Percentiles rank a stretch among this genome's conserved stretches.
These are phyloP conservation scores for Rubia peregrina DNA, from an alignment of 305 asterid genomes.

Conservation along the genomic window DNA sequence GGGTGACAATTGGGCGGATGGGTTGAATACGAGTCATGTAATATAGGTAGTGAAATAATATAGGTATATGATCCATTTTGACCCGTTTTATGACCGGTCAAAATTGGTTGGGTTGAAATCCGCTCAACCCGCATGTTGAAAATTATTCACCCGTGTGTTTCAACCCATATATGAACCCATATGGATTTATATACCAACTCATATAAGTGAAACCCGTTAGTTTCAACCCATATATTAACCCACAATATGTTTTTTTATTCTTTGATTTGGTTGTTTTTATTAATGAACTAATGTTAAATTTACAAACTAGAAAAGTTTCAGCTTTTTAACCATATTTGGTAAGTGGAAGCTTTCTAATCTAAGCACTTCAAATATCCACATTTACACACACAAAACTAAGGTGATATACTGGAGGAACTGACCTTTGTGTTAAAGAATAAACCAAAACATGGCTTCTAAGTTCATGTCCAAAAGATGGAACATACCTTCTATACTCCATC, in stretches of 20 bases:
- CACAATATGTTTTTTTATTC: not conserved
- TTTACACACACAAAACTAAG: not conserved
- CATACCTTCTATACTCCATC: constrained; percentile 28
- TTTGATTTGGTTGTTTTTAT: not conserved
- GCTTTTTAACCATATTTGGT: not conserved
- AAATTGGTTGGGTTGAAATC: no score
- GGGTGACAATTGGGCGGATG: no score
- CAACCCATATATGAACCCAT: no score
- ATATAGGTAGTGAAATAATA: no score
- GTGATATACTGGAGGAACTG: not conserved
- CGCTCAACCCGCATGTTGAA: no score
- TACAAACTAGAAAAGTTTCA: not conserved
- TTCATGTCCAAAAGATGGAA: not conserved
- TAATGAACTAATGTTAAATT: not conserved
- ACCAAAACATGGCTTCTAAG: not conserved
- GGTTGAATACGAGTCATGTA: no score
- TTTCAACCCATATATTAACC: no score
- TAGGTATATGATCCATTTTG: no score
- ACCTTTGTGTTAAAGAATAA: not conserved
- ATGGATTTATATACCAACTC: no score
- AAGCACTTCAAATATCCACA: not conserved
- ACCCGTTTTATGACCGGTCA: no score
- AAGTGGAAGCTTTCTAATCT: not conserved
- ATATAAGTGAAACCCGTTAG: no score
- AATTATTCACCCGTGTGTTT: no score